Evolutionary conservation across 495 filamentous ascomycete species (phyloP).

Genomic region (Neurospora sublineolata): DNA sequence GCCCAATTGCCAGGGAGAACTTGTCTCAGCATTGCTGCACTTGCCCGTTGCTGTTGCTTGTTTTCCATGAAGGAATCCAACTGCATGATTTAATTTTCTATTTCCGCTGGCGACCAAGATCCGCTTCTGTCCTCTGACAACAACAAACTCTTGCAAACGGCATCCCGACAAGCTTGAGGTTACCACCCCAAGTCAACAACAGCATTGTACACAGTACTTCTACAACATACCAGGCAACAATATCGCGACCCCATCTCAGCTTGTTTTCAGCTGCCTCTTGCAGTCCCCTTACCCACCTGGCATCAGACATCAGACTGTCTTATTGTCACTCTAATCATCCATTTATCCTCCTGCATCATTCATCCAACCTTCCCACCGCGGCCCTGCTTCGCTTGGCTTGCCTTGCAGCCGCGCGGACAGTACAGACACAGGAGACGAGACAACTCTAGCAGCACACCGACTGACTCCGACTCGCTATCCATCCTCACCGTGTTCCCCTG

Average conservation of each 20-base stretch:
- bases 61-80: not conserved
- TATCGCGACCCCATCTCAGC: not conserved
- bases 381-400: not conserved
- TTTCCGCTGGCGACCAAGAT: not conserved
- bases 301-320: not conserved
- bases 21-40: not conserved
- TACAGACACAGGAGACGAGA: not conserved
- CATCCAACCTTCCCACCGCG: not conserved
- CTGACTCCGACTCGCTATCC: not conserved
- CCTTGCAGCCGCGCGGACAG: not conserved
- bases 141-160: not conserved
- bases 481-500: not conserved
- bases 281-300: not conserved
- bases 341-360: not conserved
- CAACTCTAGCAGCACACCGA: not conserved
- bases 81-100: not conserved
- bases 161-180: not conserved
- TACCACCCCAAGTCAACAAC: not conserved
- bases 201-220: not conserved
- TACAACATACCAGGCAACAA: not conserved
- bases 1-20: not conserved
- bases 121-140: not conserved
- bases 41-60: not conserved
- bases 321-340: not conserved
- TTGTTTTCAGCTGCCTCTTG: not conserved